Conservation (phyloP, 768 basidiomycete species). For the Rhizopogon vulgaris region DNA sequence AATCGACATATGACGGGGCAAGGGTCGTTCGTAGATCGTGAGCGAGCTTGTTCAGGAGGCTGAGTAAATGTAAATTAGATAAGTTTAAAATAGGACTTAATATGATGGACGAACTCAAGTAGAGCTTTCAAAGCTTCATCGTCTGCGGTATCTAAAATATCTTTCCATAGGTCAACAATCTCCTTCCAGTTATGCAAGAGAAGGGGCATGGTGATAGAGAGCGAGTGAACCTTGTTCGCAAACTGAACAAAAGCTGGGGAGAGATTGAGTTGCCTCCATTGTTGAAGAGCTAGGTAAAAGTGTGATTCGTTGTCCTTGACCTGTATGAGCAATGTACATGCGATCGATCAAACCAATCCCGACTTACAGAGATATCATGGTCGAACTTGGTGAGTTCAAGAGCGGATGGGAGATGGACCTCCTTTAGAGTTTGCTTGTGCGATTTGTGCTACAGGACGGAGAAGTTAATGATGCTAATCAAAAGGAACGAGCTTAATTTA, state of each 20-base stretch:
- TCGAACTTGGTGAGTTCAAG: conserved; percentile 51
- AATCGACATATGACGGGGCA: conserved; percentile 49
- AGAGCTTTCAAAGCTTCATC: conserved; percentile 69
- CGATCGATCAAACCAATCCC: neutral
- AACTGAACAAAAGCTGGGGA: conserved; percentile 70
- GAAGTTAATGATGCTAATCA: neutral
- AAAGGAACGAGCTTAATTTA: neutral
- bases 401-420: conserved; percentile 67
- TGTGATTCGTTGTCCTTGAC: conserved; percentile 70
- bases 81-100: conserved; percentile 1
- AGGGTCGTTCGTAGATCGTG: conserved; percentile 80
- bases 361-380: conserved; percentile 47
- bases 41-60: conserved; percentile 70
- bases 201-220: conserved; percentile 73
- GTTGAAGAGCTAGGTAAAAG: conserved; percentile 66
- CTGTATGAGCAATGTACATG: neutral
- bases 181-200: conserved; percentile 76
- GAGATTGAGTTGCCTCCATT: conserved; percentile 79
- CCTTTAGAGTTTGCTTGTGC: conserved; percentile 57
- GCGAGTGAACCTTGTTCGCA: conserved; percentile 48
- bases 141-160: conserved; percentile 50
- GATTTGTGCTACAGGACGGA: conserved; percentile 56
- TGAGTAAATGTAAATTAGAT: conserved; percentile 23
- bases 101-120: conserved; percentile 55
- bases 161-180: conserved; percentile 59